phyloP scores from a whole-genome alignment of 768 basidiomycete genomes.

The Solioccasus polychromus region DNA sequence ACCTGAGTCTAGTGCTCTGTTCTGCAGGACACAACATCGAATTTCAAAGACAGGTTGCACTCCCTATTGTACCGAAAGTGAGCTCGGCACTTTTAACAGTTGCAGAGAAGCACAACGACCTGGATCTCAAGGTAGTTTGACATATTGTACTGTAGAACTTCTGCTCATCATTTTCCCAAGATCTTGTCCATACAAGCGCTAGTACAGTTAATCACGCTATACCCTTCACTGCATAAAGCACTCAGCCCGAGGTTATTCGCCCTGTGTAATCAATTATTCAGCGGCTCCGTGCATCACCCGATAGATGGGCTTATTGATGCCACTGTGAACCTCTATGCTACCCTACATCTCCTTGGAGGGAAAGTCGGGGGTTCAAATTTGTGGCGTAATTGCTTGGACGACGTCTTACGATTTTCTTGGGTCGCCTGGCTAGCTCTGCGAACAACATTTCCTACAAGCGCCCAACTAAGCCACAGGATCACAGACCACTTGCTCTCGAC shows the following conservation, averaged over 20 bases:
- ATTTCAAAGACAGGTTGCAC: constrained; percentile 76
- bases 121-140: constrained; percentile 51
- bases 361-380: constrained; percentile 69
- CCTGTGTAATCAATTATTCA: constrained; percentile 54
- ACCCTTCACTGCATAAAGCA: constrained; percentile 65
- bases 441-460: constrained; percentile 51
- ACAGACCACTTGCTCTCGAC: constrained; percentile 1
- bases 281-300: constrained; percentile 48
- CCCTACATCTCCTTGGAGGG: constrained; percentile 70
- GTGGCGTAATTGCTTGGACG: constrained; percentile 77
- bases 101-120: constrained; percentile 48
- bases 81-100: constrained; percentile 54
- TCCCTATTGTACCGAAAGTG: constrained; percentile 72
- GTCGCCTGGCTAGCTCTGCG: constrained; percentile 55
- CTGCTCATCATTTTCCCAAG: constrained; percentile 34
- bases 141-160: neutral
- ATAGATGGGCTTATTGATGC: constrained; percentile 40
- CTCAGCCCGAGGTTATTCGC: constrained; percentile 50
- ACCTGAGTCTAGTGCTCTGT: constrained; percentile 60
- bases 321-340: constrained; percentile 57
- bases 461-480: constrained; percentile 23
- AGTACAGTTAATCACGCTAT: constrained; percentile 53
- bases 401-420: constrained; percentile 65
- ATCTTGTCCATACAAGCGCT: constrained; percentile 46
- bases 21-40: constrained; percentile 61